These are phyloP conservation scores for Rheum nobile DNA, from an alignment of 148 eudicot genomes.

Conservation along the genomic window DNA sequence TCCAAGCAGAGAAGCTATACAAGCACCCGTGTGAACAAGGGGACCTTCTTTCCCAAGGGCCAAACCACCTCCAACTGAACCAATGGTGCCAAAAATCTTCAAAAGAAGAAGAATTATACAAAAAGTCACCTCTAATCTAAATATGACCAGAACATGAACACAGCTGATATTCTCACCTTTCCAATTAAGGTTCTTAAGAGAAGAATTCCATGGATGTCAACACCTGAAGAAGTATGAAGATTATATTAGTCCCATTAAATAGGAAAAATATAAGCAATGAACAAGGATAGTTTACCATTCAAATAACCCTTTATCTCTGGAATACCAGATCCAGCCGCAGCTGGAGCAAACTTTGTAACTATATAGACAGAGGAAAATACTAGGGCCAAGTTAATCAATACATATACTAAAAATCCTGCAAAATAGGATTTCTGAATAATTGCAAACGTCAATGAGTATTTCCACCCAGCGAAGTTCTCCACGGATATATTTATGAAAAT, in stretches of 20 bases:
- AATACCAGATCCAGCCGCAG: conserved; percentile 97
- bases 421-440: conserved; percentile 88
- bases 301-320: conserved; percentile 98
- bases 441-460: conserved; percentile 73
- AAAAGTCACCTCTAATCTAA: background rate
- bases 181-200: conserved; percentile 88
- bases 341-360: conserved; percentile 85
- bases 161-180: conserved; percentile 40
- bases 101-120: conserved; percentile 7
- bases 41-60: conserved; percentile 99
- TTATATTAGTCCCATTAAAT: background rate
- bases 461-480: conserved; percentile 99
- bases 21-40: conserved; percentile 96
- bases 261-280: background rate
- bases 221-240: conserved; percentile 37
- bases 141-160: conserved; percentile 7
- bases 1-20: conserved; percentile 97
- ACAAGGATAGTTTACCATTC: conserved; percentile 49
- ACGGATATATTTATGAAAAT: conserved; percentile 90
- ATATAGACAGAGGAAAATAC: conserved; percentile 89
- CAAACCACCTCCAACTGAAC: conserved; percentile 96
- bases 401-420: conserved; percentile 75
- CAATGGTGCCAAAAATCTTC: conserved; percentile 95
- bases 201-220: conserved; percentile 91
- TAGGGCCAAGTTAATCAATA: conserved; percentile 66